Percentiles rank a stretch among this genome's conserved stretches.
These are phyloP conservation scores for Hysterium pulicare DNA, from an alignment of 2,329 filamentous ascomycete genomes.

Conservation along the genomic window DNA sequence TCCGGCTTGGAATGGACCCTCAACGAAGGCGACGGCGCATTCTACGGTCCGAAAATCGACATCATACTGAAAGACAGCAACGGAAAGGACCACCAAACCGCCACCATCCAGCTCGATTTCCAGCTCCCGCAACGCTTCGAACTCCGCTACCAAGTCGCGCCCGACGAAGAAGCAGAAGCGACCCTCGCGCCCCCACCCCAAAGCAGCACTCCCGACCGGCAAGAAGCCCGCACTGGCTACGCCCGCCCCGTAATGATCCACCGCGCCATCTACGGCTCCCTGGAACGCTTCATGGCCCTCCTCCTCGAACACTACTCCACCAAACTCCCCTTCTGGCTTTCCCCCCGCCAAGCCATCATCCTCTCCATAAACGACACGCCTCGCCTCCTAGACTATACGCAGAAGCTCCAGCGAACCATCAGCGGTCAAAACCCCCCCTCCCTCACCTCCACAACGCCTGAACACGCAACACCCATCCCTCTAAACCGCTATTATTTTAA, in stretches of 20 bases:
- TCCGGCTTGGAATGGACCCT: slow-evolving; percentile 68
- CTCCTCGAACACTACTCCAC: slow-evolving; percentile 80
- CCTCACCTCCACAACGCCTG: slow-evolving; percentile 9
- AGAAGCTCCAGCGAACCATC: slow-evolving; percentile 36
- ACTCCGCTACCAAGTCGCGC: slow-evolving; percentile 65
- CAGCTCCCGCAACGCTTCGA: slow-evolving; percentile 81
- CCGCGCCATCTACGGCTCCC: slow-evolving; percentile 76
- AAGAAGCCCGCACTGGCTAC: slow-evolving; percentile 35
- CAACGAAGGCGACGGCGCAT: slow-evolving; percentile 80
- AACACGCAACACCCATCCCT: slow-evolving; percentile 26
- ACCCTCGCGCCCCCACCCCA: slow-evolving; percentile 45
- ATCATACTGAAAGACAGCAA: slow-evolving; percentile 71
- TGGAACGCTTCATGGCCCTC: slow-evolving; percentile 81
- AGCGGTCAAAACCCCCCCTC: slow-evolving; percentile 26
- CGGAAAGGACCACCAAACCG: slow-evolving; percentile 84
- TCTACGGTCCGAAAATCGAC: slow-evolving; percentile 91
- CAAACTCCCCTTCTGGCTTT: slow-evolving; percentile 82
- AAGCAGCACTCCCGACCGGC: slow-evolving; percentile 48
- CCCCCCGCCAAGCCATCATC: slow-evolving; percentile 72
- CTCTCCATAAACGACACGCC: slow-evolving; percentile 66
- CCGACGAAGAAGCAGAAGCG: slow-evolving; percentile 61
- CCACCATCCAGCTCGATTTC: slow-evolving; percentile 86
- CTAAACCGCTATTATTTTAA: slow-evolving; percentile 59
- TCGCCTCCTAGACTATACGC: slow-evolving; percentile 49
- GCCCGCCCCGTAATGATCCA: slow-evolving; percentile 73